A percentile compares a stretch with the other conserved stretches of the same genome.
Conservation (phyloP, 106 monocot species). For the Allium cepa region DNA sequence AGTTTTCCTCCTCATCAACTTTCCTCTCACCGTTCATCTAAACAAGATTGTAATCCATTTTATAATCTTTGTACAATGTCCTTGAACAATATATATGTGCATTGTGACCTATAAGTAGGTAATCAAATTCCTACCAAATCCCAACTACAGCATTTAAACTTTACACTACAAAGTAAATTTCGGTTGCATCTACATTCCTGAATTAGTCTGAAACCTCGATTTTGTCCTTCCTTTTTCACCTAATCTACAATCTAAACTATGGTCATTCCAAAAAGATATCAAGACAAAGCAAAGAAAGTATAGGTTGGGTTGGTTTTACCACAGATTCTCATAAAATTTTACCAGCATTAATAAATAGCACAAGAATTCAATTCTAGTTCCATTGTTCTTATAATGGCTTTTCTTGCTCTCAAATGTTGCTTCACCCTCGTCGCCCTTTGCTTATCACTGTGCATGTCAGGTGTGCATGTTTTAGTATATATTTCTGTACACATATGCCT, state of each 20-base stretch:
- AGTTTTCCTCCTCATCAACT: too few species aligned
- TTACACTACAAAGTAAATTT: background rate
- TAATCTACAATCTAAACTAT: background rate
- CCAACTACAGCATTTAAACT: background rate
- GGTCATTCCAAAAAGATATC: background rate
- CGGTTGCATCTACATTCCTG: background rate
- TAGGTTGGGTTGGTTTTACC: slow-evolving; percentile 8
- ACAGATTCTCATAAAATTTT: background rate
- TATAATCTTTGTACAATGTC: too few species aligned
- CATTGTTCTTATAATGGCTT: slow-evolving; percentile 21
- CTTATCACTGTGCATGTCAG: slow-evolving; percentile 24
- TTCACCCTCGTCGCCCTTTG: slow-evolving; percentile 1
- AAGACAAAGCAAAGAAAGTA: background rate
- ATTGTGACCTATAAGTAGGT: background rate
- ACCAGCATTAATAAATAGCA: background rate
- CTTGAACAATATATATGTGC: too few species aligned
- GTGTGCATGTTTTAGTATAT: slow-evolving; percentile 2
- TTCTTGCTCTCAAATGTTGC: slow-evolving; percentile 3
- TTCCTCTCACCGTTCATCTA: too few species aligned
- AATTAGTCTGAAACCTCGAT: background rate
- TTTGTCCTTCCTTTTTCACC: background rate
- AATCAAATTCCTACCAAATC: slow-evolving; percentile 3
- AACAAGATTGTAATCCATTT: too few species aligned
- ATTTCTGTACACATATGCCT: background rate
- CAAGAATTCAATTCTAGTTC: background rate